phyloP scores from a whole-genome alignment of 768 basidiomycete species.

The Myochromella boudieri region DNA sequence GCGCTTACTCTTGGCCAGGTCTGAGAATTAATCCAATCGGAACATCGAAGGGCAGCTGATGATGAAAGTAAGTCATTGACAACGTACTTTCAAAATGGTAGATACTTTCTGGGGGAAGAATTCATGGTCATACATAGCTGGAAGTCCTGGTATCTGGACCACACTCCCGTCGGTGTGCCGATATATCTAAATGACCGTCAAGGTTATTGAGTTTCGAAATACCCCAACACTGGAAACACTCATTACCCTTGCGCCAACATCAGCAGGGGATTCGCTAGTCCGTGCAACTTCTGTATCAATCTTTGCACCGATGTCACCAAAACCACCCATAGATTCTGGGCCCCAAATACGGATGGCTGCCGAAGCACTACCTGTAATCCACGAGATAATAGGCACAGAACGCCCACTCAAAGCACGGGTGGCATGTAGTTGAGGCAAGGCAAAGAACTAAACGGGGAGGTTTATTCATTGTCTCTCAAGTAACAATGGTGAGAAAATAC shows the following conservation, averaged over 20 bases:
- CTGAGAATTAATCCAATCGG: background rate
- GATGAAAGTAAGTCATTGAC: background rate
- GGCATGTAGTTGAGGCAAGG: slow-evolving; percentile 5
- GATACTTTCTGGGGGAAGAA: slow-evolving; percentile 17
- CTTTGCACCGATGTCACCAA: slow-evolving; percentile 16
- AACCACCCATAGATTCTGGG: slow-evolving; percentile 19
- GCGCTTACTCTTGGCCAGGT: slow-evolving; percentile 3
- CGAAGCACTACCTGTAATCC: slow-evolving; percentile 7
- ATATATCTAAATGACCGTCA: slow-evolving; percentile 13
- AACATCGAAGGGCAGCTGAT: slow-evolving; percentile 5
- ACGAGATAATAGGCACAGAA: slow-evolving; percentile 16
- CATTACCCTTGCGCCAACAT: slow-evolving; percentile 19
- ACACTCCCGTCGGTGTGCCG: slow-evolving; percentile 16
- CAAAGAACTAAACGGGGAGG: slow-evolving; percentile 7
- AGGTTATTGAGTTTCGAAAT: background rate
- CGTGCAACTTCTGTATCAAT: slow-evolving; percentile 13
- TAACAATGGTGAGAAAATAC: background rate
- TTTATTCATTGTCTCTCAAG: background rate
- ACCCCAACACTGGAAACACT: background rate
- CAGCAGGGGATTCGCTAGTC: slow-evolving; percentile 4
- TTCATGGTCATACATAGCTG: slow-evolving; percentile 22
- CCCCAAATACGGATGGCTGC: slow-evolving; percentile 16
- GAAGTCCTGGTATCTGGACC: slow-evolving; percentile 20
- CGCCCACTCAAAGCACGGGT: slow-evolving; percentile 17
- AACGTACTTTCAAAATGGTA: background rate